Conservation (phyloP, 148 eudicot genomes). For the Talinum fruticosum region DNA sequence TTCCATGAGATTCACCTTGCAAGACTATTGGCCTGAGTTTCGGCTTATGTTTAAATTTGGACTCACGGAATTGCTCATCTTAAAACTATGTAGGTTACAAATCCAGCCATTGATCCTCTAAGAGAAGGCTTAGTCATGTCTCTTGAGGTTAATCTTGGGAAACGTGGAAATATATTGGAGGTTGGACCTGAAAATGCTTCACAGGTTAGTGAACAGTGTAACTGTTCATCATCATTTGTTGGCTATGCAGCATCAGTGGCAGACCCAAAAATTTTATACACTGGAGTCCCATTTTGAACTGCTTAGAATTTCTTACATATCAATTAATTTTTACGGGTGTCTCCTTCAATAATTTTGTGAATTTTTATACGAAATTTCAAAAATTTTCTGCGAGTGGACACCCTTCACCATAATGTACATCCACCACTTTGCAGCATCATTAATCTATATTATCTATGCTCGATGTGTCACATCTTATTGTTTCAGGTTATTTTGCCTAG, state of each 20-base stretch:
- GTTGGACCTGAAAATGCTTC: constrained; percentile 98
- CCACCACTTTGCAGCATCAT: not conserved
- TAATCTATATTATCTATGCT: not conserved
- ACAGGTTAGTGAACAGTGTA: constrained; percentile 53
- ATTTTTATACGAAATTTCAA: too few species aligned
- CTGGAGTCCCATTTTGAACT: too few species aligned
- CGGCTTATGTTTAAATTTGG: not conserved
- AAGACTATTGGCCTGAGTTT: not conserved
- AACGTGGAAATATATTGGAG: constrained; percentile 89
- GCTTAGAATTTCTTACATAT: too few species aligned
- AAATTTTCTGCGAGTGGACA: too few species aligned
- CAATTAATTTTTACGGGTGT: too few species aligned
- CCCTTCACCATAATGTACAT: too few species aligned
- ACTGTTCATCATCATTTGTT: not conserved
- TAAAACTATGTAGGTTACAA: constrained; percentile 64
- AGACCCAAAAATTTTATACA: too few species aligned
- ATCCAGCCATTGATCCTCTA: constrained; percentile 98
- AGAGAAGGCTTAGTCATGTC: constrained; percentile 99
- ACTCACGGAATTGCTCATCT: constrained; percentile 13
- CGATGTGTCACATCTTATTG: constrained; percentile 11
- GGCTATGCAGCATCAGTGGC: not conserved
- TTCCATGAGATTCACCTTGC: not conserved
- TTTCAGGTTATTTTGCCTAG: constrained; percentile 76
- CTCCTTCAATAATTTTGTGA: too few species aligned
- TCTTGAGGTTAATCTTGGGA: constrained; percentile 94